A percentile compares a stretch with the other conserved stretches of the same genome.
phyloP scores from a whole-genome alignment of 2,329 filamentous ascomycete genomes.

The Rhexocercosporidium sp. region DNA sequence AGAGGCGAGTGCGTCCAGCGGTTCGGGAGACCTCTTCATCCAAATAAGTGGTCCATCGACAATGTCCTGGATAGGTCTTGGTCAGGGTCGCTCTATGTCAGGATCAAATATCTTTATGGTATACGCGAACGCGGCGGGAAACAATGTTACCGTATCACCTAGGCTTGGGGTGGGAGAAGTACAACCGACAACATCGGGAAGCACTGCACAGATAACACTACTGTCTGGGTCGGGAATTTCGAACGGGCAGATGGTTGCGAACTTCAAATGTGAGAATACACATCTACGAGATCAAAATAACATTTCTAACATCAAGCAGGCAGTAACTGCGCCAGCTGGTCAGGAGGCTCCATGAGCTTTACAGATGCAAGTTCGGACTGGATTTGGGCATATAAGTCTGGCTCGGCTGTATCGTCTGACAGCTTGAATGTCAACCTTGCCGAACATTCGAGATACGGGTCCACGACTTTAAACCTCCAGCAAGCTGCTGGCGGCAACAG shows the following conservation, averaged over 20 bases:
- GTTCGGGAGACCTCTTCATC: conserved; percentile 61
- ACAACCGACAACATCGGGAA: conserved; percentile 48
- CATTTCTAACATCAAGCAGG: conserved; percentile 39
- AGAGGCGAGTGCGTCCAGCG: conserved; percentile 53
- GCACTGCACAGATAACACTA: conserved; percentile 50
- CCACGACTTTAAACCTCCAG: conserved; percentile 53
- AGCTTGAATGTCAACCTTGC: conserved; percentile 48
- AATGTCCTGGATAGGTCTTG: conserved; percentile 60
- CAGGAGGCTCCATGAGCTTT: conserved; percentile 56
- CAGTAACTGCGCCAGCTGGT: conserved; percentile 58
- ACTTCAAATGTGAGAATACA: conserved; percentile 54
- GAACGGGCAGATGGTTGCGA: conserved; percentile 58
- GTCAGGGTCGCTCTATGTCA: conserved; percentile 59
- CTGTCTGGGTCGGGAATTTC: conserved; percentile 58
- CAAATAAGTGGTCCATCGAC: conserved; percentile 58
- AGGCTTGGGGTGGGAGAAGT: conserved; percentile 51
- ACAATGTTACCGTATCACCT: conserved; percentile 62
- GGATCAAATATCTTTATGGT: conserved; percentile 64
- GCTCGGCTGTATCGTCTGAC: conserved; percentile 53
- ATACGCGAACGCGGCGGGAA: conserved; percentile 56
- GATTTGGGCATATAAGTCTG: conserved; percentile 55
- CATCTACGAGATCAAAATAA: background rate
- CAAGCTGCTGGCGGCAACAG: conserved; percentile 53
- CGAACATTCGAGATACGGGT: conserved; percentile 50
- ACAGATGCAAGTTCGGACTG: conserved; percentile 49